phyloP scores from a whole-genome alignment of 768 basidiomycete species.

The Chalciporus piperatus region DNA sequence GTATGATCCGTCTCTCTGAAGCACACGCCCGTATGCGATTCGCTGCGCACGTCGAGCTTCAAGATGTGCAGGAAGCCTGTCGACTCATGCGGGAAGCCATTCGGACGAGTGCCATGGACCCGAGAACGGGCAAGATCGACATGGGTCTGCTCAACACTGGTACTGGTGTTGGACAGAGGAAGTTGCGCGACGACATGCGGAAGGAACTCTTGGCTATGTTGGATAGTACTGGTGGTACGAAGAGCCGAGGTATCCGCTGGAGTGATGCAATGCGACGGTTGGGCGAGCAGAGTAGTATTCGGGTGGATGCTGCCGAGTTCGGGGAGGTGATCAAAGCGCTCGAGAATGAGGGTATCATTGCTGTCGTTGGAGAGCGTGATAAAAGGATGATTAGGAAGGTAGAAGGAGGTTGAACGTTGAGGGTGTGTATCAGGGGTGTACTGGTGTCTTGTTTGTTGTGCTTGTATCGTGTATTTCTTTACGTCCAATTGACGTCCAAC shows the following conservation, averaged over 20 bases:
- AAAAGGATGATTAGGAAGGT: conserved; percentile 74
- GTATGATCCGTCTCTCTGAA: conserved; percentile 94
- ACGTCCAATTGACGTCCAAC: conserved; percentile 7
- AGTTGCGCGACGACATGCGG: conserved; percentile 86
- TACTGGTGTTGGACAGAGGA: conserved; percentile 82
- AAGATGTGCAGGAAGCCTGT: conserved; percentile 87
- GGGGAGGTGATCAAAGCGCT: conserved; percentile 69
- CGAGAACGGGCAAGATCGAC: conserved; percentile 95
- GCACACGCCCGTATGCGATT: conserved; percentile 97
- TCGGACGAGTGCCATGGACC: conserved; percentile 92
- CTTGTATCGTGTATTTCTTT: conserved; percentile 1
- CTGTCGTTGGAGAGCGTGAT: conserved; percentile 85
- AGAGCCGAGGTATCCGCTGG: conserved; percentile 71
- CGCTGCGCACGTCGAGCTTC: conserved; percentile 77
- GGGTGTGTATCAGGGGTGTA: neutral
- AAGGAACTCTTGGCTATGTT: conserved; percentile 71
- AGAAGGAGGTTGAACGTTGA: conserved; percentile 40
- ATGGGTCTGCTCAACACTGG: conserved; percentile 95
- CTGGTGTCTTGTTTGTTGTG: neutral
- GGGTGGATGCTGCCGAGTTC: conserved; percentile 80
- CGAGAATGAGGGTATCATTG: conserved; percentile 84
- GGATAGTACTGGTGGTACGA: conserved; percentile 46
- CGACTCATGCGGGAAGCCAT: conserved; percentile 97
- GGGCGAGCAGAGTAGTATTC: conserved; percentile 80
- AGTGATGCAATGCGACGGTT: conserved; percentile 75